Conservation (phyloP, 495 filamentous ascomycete genomes). For the Lepidopterella palustris region DNA sequence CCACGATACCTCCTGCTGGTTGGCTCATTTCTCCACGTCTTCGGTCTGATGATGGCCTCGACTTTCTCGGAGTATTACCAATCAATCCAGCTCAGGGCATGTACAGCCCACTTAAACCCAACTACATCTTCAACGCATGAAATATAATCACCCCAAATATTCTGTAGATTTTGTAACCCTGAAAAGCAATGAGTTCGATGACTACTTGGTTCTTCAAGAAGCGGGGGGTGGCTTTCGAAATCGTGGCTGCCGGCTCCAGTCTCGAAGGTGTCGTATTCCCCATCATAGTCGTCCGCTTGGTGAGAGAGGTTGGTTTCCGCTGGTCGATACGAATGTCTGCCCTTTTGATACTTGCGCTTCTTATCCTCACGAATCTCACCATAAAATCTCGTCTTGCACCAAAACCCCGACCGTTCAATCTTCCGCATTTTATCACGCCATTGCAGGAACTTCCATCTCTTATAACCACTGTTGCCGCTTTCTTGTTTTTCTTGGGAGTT, state of each 20-base stretch:
- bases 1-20: slow-evolving; percentile 56
- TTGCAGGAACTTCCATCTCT: slow-evolving; percentile 51
- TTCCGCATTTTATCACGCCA: slow-evolving; percentile 46
- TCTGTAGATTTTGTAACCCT: slow-evolving; percentile 27
- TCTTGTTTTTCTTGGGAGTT: slow-evolving; percentile 50
- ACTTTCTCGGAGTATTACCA: slow-evolving; percentile 57
- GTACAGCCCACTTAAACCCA: slow-evolving; percentile 49
- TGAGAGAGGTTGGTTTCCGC: slow-evolving; percentile 56
- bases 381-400: slow-evolving; percentile 48
- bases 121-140: background rate
- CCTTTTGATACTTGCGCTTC: slow-evolving; percentile 59
- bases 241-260: slow-evolving; percentile 55
- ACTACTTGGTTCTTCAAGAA: slow-evolving; percentile 60
- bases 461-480: slow-evolving; percentile 45
- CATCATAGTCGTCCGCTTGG: slow-evolving; percentile 62
- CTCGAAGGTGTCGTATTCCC: slow-evolving; percentile 60
- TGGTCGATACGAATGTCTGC: slow-evolving; percentile 66
- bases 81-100: slow-evolving; percentile 44
- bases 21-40: slow-evolving; percentile 56
- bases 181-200: slow-evolving; percentile 31
- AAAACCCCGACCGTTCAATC: slow-evolving; percentile 31
- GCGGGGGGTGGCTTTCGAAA: slow-evolving; percentile 59
- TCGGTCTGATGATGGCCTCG: slow-evolving; percentile 67
- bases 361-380: slow-evolving; percentile 55
- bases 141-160: background rate